Evolutionary conservation across 2,329 filamentous ascomycete genomes (phyloP).

Genomic region (Pyrenochaeta sp.): DNA sequence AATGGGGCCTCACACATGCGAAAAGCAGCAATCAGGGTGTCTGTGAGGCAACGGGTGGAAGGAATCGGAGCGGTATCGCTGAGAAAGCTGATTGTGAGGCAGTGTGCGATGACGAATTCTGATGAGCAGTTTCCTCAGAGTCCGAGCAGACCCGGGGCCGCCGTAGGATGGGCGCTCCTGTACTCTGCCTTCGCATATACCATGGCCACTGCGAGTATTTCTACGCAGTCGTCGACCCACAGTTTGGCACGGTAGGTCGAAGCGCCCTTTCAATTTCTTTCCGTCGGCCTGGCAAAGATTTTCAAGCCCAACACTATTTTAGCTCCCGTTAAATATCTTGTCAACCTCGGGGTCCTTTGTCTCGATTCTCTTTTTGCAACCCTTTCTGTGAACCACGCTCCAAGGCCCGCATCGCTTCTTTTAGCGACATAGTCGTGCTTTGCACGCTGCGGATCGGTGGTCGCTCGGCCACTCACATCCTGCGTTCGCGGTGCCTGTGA

Average conservation of each 20-base stretch:
- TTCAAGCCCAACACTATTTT: conserved; percentile 41
- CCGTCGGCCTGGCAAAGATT: conserved; percentile 35
- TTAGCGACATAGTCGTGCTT: conserved; percentile 37
- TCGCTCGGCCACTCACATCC: conserved; percentile 26
- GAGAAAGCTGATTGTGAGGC: conserved; percentile 22
- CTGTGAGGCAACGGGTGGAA: conserved; percentile 17
- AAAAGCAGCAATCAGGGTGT: conserved; percentile 16
- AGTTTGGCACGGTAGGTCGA: conserved; percentile 29
- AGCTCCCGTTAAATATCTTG: conserved; percentile 43
- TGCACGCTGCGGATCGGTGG: conserved; percentile 37
- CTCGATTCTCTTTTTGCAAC: conserved; percentile 17
- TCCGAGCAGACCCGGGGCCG: conserved; percentile 15
- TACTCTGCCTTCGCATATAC: conserved; percentile 14
- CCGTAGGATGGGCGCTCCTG: not conserved
- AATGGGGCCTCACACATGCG: conserved; percentile 18
- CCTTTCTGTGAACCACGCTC: conserved; percentile 20
- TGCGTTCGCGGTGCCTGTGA: conserved; percentile 15
- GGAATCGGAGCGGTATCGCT: conserved; percentile 20
- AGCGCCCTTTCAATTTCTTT: conserved; percentile 33
- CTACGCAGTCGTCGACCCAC: conserved; percentile 26
- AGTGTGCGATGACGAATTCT: conserved; percentile 28
- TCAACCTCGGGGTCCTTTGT: conserved; percentile 23
- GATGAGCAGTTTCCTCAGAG: conserved; percentile 10
- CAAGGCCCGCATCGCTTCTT: conserved; percentile 27
- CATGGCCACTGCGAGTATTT: conserved; percentile 11